These are phyloP conservation scores for Diaporthe sp. DNA, from an alignment of 2,329 filamentous ascomycete species.

Conservation along the genomic window DNA sequence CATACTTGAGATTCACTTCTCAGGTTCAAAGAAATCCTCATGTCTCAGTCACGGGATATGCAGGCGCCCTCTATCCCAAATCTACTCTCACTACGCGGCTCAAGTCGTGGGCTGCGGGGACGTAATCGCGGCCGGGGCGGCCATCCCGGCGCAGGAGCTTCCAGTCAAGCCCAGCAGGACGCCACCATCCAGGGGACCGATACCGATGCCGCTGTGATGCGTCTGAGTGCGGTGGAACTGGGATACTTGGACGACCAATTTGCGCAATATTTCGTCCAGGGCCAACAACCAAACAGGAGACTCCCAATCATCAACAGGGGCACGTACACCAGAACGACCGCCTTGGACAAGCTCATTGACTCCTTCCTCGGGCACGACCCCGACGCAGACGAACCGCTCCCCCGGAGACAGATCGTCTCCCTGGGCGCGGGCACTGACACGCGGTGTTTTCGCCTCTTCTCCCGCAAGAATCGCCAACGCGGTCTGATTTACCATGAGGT, in stretches of 20 bases:
- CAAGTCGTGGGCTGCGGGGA: conserved; percentile 55
- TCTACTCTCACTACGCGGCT: conserved; percentile 71
- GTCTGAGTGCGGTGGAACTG: conserved; percentile 87
- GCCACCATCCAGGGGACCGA: conserved; percentile 89
- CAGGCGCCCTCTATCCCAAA: conserved; percentile 84
- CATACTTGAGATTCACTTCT: neutral
- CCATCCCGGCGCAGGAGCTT: conserved; percentile 42
- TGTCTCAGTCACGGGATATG: conserved; percentile 62
- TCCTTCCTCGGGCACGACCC: conserved; percentile 71
- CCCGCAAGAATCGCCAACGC: conserved; percentile 52
- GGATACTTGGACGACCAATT: conserved; percentile 90
- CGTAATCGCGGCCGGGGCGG: conserved; percentile 44
- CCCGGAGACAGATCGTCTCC: conserved; percentile 83
- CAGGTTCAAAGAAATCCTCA: neutral
- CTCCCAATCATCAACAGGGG: conserved; percentile 96
- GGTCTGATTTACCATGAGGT: conserved; percentile 88
- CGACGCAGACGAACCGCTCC: neutral
- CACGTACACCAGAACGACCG: conserved; percentile 91
- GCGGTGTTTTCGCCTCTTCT: conserved; percentile 82
- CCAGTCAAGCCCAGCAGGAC: conserved; percentile 69
- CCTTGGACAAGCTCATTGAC: conserved; percentile 83
- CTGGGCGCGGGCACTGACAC: conserved; percentile 96
- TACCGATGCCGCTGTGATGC: conserved; percentile 88
- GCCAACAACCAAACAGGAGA: conserved; percentile 68
- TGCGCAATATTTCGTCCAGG: conserved; percentile 77